A percentile compares a stretch with the other conserved stretches of the same genome.
These are phyloP conservation scores for Mortierella polycephala DNA, from an alignment of 371 early-diverging fungal species.

Conservation along the genomic window DNA sequence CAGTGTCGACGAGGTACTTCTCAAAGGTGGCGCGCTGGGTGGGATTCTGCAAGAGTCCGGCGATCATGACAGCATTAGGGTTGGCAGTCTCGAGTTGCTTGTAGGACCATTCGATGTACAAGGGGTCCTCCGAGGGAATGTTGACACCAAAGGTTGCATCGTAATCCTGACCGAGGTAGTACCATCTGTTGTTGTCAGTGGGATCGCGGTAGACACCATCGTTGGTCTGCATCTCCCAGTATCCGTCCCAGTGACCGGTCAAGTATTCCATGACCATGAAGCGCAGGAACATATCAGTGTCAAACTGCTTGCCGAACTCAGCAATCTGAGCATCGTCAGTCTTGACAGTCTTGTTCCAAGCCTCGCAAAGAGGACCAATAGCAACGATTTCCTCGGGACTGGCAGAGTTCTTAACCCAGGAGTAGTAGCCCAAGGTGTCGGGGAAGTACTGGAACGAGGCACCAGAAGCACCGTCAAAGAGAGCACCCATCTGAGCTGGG, in stretches of 20 bases:
- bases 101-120: constrained; percentile 57
- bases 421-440: constrained; percentile 49
- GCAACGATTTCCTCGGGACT: constrained; percentile 57
- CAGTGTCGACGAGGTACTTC: constrained; percentile 62
- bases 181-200: constrained; percentile 56
- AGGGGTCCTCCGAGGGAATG: constrained; percentile 47
- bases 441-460: constrained; percentile 58
- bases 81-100: constrained; percentile 56
- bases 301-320: constrained; percentile 56
- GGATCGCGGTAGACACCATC: constrained; percentile 66
- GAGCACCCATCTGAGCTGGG: constrained; percentile 58
- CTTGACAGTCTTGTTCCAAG: constrained; percentile 55
- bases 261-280: constrained; percentile 72
- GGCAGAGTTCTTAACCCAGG: constrained; percentile 46
- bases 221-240: constrained; percentile 68
- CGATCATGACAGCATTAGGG: constrained; percentile 62
- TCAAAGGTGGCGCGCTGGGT: constrained; percentile 57
- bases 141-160: constrained; percentile 71
- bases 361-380: constrained; percentile 57
- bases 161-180: constrained; percentile 65
- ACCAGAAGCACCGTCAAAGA: constrained; percentile 66
- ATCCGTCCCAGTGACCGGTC: constrained; percentile 66
- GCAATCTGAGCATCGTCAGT: constrained; percentile 57
- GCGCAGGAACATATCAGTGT: constrained; percentile 61
- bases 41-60: constrained; percentile 61